Conservation (phyloP, 1,139 yeast species). For the Suzukiozyma palmioleophila region DNA sequence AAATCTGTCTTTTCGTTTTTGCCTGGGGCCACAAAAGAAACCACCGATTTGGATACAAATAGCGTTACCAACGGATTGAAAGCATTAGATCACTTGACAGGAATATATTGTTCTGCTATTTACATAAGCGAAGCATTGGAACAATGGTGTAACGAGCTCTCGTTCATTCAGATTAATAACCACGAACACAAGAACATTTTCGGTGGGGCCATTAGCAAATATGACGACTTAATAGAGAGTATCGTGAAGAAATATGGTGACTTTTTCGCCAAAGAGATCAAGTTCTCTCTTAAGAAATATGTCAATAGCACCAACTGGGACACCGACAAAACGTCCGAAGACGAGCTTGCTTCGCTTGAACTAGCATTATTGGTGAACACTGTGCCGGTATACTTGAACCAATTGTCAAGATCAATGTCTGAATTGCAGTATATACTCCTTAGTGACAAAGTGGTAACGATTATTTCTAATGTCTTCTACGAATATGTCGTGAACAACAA, state of each 20-base stretch:
- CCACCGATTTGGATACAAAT: constrained; percentile 8
- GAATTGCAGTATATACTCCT: constrained; percentile 25
- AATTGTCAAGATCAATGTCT: constrained; percentile 26
- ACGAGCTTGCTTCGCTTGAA: constrained; percentile 24
- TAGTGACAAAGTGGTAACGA: constrained; percentile 37
- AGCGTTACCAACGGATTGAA: constrained; percentile 17
- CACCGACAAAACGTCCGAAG: constrained; percentile 15
- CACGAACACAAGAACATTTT: constrained; percentile 45
- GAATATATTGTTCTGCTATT: constrained; percentile 58
- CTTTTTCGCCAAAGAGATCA: constrained; percentile 49
- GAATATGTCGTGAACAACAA: constrained; percentile 63
- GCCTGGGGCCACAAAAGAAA: constrained; percentile 27
- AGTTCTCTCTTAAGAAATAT: constrained; percentile 47
- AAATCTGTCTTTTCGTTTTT: constrained; percentile 34
- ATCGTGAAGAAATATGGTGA: constrained; percentile 37
- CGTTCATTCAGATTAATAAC: constrained; percentile 51
- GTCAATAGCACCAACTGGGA: constrained; percentile 42
- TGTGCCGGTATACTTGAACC: constrained; percentile 33
- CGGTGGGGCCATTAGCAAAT: constrained; percentile 48
- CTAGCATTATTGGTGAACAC: constrained; percentile 31
- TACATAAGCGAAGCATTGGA: constrained; percentile 50
- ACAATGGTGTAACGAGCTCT: constrained; percentile 61
- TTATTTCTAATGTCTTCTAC: constrained; percentile 46
- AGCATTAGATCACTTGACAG: constrained; percentile 52
- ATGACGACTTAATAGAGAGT: constrained; percentile 33